These are phyloP conservation scores for Neurospora sp. DNA, from an alignment of 495 filamentous ascomycete genomes.

Conservation along the genomic window DNA sequence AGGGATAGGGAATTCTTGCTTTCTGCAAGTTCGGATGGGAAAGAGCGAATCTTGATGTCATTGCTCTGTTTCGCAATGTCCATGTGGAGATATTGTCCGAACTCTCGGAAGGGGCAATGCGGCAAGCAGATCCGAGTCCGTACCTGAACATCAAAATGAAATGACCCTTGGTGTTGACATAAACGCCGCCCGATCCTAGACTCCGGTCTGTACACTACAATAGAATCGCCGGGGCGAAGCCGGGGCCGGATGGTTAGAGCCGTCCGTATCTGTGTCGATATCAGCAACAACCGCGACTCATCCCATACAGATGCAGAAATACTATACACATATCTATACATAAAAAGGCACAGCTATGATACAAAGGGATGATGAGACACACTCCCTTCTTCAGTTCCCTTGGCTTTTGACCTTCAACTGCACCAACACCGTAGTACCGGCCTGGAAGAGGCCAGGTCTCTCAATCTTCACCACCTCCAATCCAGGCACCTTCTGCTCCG, in stretches of 20 bases:
- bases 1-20: neutral
- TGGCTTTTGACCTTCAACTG: conserved; percentile 29
- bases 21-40: neutral
- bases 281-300: neutral
- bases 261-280: neutral
- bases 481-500: conserved; percentile 51
- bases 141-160: neutral
- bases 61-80: neutral
- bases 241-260: neutral
- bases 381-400: neutral
- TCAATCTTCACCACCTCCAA: conserved; percentile 64
- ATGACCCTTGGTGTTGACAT: neutral
- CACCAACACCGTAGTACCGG: conserved; percentile 51
- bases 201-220: neutral
- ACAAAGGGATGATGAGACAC: neutral
- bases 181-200: neutral
- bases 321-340: neutral
- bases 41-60: neutral
- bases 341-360: neutral
- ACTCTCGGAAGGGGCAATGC: neutral
- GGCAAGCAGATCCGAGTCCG: neutral
- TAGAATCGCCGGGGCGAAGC: neutral
- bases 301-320: neutral
- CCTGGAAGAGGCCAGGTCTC: conserved; percentile 52
- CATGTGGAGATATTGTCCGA: neutral